Evolutionary conservation across 768 basidiomycete species (phyloP).

Genomic region (Austroboletus festivus): DNA sequence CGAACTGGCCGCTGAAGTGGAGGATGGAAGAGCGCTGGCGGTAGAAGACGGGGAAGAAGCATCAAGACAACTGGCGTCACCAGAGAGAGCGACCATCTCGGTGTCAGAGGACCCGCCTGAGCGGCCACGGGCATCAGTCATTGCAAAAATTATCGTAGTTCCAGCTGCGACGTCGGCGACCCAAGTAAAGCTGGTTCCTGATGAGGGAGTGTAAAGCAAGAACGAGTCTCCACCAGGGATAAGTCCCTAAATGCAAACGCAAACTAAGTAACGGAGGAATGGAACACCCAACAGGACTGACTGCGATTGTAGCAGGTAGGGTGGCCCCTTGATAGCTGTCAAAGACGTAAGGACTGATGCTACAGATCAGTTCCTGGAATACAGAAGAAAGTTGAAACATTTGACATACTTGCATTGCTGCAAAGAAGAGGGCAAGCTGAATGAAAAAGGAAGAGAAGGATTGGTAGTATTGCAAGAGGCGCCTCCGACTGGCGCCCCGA

Average conservation of each 20-base stretch:
- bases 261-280: neutral
- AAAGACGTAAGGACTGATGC: slow-evolving; percentile 44
- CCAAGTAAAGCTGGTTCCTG: slow-evolving; percentile 48
- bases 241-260: slow-evolving; percentile 41
- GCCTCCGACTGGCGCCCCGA: slow-evolving; percentile 42
- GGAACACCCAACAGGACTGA: slow-evolving; percentile 26
- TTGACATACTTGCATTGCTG: slow-evolving; percentile 57
- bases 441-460: slow-evolving; percentile 45
- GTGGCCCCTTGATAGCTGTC: slow-evolving; percentile 42
- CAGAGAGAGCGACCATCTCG: slow-evolving; percentile 44
- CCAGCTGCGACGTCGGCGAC: slow-evolving; percentile 53
- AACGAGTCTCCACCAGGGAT: slow-evolving; percentile 62
- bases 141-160: slow-evolving; percentile 54
- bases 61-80: slow-evolving; percentile 51
- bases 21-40: slow-evolving; percentile 22
- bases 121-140: slow-evolving; percentile 48
- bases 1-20: slow-evolving; percentile 13
- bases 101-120: slow-evolving; percentile 62
- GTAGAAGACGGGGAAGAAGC: slow-evolving; percentile 52
- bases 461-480: slow-evolving; percentile 47
- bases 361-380: slow-evolving; percentile 5
- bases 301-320: slow-evolving; percentile 55
- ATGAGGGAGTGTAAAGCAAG: slow-evolving; percentile 38
- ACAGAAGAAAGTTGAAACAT: neutral
- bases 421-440: slow-evolving; percentile 48